Evolutionary conservation across 148 eudicot genomes (phyloP), one percentile per base, ranked within the genome.

Genomic region (Selenicereus undatus): DNA sequence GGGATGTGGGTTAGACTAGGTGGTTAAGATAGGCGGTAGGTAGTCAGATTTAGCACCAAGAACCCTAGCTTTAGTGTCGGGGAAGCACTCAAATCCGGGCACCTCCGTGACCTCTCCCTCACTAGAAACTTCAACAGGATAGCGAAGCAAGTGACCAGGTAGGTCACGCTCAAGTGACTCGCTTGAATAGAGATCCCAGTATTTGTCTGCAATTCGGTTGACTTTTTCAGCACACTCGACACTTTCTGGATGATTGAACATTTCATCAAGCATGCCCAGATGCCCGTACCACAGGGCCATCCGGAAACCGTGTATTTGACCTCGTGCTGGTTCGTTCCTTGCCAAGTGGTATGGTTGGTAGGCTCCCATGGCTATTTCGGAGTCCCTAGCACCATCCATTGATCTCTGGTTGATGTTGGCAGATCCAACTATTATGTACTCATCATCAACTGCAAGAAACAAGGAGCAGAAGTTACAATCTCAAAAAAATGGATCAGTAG

Each of bases 11-110:
- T 66, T 66, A 66, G 71, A 71, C 35, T 71, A 82, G 68, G 84
- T 90, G 51, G 92, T 90, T 22, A 90, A 84, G 26, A 88, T 83
- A 4, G 92, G 86, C 51, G 92, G 92, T 51, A 90, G 84, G 64
- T 76, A 68, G 0, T 77, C 83, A 10, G 84, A 80, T 81, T 78
- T 85, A 17, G 60, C 78, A 10, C 92, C 92, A 24, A 90, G 82
- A 18, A 90, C 86, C 60, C 4, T 82, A 72, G 92, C 92, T 35
- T 88, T 88, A 8, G 92, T 73, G 35, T 73, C 75, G 14, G 75
- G 75, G 45, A 73, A 73, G 54, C 13, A 73, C 75, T 73, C 75
- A 11, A 11, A 45, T 14, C 51, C 75, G 2, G 75, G 51, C 75
- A 73, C 11, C 14, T 45, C 30, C 2, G 51, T n/a, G 3, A 73